phyloP scores from a whole-genome alignment of 2,329 filamentous ascomycete species.

The Elsinoe necatrix region DNA sequence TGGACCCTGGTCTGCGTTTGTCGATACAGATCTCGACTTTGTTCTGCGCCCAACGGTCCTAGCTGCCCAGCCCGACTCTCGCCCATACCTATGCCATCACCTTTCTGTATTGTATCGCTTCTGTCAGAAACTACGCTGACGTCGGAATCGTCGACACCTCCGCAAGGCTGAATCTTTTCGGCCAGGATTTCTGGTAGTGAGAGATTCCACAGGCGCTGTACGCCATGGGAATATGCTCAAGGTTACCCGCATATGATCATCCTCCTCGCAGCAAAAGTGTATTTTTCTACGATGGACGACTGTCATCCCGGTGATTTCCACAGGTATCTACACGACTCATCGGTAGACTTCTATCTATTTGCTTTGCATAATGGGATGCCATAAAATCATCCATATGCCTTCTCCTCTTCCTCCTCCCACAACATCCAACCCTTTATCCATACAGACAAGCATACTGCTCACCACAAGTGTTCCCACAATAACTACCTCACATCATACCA shows the following conservation, averaged over 20 bases:
- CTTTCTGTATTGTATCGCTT: too few species aligned
- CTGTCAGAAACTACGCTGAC: too few species aligned
- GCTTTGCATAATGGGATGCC: not conserved
- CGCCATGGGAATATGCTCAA: not conserved
- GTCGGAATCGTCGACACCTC: too few species aligned
- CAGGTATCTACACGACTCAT: not conserved
- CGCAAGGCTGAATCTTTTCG: too few species aligned
- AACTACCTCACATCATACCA: not conserved
- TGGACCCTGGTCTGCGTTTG: too few species aligned
- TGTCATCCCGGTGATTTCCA: not conserved
- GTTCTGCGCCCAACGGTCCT: too few species aligned
- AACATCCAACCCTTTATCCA: not conserved
- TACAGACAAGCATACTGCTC: not conserved
- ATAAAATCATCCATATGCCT: not conserved
- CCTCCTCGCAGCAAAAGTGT: not conserved
- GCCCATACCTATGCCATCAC: too few species aligned
- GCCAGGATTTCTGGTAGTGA: too few species aligned
- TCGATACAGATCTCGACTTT: too few species aligned
- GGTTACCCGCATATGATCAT: not conserved
- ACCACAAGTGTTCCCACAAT: not conserved
- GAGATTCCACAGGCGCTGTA: not conserved
- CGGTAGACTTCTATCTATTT: not conserved
- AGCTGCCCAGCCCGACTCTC: too few species aligned
- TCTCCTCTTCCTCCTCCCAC: not conserved
- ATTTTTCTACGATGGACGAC: not conserved